Base-by-base conservation (phyloP, 1,284 basidiomycete species). In the Entoloma clypeatum region DNA sequence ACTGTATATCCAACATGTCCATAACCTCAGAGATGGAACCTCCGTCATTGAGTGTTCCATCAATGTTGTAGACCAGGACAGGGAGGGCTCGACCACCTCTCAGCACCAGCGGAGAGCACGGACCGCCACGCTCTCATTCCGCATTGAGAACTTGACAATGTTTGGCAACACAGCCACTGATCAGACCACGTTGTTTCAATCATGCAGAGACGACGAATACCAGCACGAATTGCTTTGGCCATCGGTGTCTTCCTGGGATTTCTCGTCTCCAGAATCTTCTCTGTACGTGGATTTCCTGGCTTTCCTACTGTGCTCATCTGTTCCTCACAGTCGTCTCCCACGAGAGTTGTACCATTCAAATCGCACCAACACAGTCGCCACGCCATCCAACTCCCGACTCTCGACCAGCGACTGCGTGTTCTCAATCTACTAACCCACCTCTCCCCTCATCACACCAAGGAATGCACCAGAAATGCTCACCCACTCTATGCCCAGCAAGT, bases 361-460 rank as follows among this genome's bases (percentile, higher is more conserved):
- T 67, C 63, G 8, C 74, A 71, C 44, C 64, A 74, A 37, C 69
- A 72, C 34, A 68, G 71, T 39, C 74, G 73, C 24, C 77, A 81
- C 39, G 72, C 77, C 18, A 70, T 86, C 33, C 72, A 76, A 21
- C 60, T 81, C 2, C 90, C 90, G 0, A 83, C 82, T 1, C 56
- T 82, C 11, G 79, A 86, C 27, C 89, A 95, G 60, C 83, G 92
- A n/a, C 70, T 75, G 36, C 84, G 91, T 37, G 81, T 96, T 18
- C 77, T 96, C 33, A 81, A 92, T 46, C 75, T 95, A 35, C 74
- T 96, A 41, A 85, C 86, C 22, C 84, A 85, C 5, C 74, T 96
- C 37, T 83, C 89, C 0, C 79, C 89, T 1, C 89, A 93, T 59
- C 86, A 96, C 64, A 95, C 92, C 16, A 81, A 82, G 45, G 86